Evolutionary conservation across 306 rosid species (phyloP), one percentile per base, ranked within the genome.

Genomic region (Cicer cuneatum): DNA sequence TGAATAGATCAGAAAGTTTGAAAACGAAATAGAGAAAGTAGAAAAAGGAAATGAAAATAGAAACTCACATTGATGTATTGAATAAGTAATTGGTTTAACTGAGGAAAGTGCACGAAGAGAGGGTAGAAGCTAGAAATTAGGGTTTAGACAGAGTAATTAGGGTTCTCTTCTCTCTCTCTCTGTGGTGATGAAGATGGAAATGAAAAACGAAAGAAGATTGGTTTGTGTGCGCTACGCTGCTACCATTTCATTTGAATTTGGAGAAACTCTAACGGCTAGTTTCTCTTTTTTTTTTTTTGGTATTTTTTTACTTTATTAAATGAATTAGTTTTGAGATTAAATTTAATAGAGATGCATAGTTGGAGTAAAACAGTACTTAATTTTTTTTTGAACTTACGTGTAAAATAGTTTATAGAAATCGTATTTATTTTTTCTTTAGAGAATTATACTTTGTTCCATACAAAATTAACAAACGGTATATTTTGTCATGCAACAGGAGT

Each of bases 251-350:
- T 83, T 91, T 89, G 92, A 93, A 93, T 74, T 81, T 75, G 56
- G 68, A 10, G 37, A 59, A 24, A 51, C 71, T 70, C 74, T 84
- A 91, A 93, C 98, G 98, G 98, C 98, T 93, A 93, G 83, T 91
- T 90, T 80, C 69, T 8, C 37, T 60, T 74, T 83, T 35, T 70
- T 82, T 15, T 38, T 43, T 47, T 38, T 9, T 10, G 13, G 54
- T 48, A 4, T 29, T 29, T 29, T 48, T 13, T 47, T 8, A 10
- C 7, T 7, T 69, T 71, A 39, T 24, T 39, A 8, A 60, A 74
- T 33, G 70, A 69, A 10, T 38, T 56, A 45, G 18, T 53, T 53
- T 71, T 43, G 39, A 8, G 37, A 5, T 72, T 19, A 9, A 39
- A 52, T 57, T 57, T 57, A 29, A 66, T 29, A 29, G 35, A 3